A percentile compares a stretch with the other conserved stretches of the same genome.
Evolutionary conservation across 2,329 filamentous ascomycete genomes (phyloP).

Genomic region (Cercospora berteroae): DNA sequence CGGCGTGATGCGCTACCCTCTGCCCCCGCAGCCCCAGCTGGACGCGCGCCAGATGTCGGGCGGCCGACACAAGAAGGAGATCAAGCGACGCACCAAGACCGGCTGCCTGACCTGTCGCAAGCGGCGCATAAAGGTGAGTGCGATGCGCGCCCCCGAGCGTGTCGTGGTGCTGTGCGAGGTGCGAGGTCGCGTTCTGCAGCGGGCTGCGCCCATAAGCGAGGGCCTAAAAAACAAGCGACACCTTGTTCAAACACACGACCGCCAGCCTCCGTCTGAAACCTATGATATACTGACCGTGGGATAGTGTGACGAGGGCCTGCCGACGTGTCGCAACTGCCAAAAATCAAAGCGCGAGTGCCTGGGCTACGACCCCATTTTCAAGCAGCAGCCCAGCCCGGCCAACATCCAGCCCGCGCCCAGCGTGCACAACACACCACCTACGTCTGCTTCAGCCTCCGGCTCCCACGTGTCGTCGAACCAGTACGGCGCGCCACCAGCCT

Average conservation of each 20-base stretch:
- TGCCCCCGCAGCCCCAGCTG: slow-evolving; percentile 46
- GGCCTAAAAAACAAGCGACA: slow-evolving; percentile 21
- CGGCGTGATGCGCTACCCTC: slow-evolving; percentile 50
- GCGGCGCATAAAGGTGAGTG: slow-evolving; percentile 69
- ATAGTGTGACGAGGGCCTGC: slow-evolving; percentile 94
- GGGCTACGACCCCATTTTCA: slow-evolving; percentile 85
- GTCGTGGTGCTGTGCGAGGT: slow-evolving; percentile 13
- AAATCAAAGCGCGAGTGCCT: slow-evolving; percentile 85
- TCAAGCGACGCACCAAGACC: slow-evolving; percentile 64
- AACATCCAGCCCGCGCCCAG: slow-evolving; percentile 67
- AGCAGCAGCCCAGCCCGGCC: slow-evolving; percentile 66
- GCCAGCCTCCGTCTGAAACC: slow-evolving; percentile 4
- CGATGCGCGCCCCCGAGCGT: not conserved
- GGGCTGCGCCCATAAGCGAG: slow-evolving; percentile 17
- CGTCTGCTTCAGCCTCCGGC: slow-evolving; percentile 8
- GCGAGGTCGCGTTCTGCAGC: slow-evolving; percentile 18
- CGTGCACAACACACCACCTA: slow-evolving; percentile 26
- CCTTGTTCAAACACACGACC: slow-evolving; percentile 16
- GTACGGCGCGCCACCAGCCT: slow-evolving; percentile 19
- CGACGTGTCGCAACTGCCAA: slow-evolving; percentile 84
- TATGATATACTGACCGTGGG: slow-evolving; percentile 3
- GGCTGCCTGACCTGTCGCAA: slow-evolving; percentile 58
- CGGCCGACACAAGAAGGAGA: slow-evolving; percentile 68
- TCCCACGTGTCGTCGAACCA: slow-evolving; percentile 21
- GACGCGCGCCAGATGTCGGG: slow-evolving; percentile 56